A percentile compares a stretch with the other conserved stretches of the same genome.
phyloP scores from a whole-genome alignment of 805 yeast species.

The Cyberlindnera euphorbiiphila region DNA sequence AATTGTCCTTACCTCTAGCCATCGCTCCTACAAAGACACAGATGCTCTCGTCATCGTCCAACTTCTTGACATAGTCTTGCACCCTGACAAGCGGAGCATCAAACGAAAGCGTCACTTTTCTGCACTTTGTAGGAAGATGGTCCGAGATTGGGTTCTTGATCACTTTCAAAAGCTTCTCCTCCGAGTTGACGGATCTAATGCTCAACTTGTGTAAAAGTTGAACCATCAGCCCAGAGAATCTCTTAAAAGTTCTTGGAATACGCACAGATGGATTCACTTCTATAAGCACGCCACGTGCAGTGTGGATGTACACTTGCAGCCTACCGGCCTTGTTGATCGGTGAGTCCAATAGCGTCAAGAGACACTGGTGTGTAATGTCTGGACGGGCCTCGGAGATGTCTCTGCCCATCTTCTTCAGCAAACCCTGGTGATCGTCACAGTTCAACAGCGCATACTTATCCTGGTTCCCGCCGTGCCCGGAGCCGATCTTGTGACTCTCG shows the following conservation, averaged over 20 bases:
- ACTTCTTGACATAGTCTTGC: constrained; percentile 74
- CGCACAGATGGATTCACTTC: constrained; percentile 96
- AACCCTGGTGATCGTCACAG: constrained; percentile 98
- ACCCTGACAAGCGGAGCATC: constrained; percentile 88
- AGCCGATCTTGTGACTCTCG: constrained; percentile 87
- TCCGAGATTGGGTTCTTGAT: constrained; percentile 97
- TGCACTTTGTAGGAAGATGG: constrained; percentile 93
- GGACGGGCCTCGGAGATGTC: constrained; percentile 98
- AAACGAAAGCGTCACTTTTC: constrained; percentile 85
- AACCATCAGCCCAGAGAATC: constrained; percentile 97
- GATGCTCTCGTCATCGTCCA: constrained; percentile 86
- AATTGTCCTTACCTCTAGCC: constrained; percentile 97
- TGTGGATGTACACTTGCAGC: constrained; percentile 93
- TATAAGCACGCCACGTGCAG: constrained; percentile 89
- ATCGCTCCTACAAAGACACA: constrained; percentile 99
- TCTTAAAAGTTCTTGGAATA: constrained; percentile 96
- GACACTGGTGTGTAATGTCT: constrained; percentile 98
- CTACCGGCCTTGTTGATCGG: constrained; percentile 97
- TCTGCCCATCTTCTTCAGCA: constrained; percentile 91
- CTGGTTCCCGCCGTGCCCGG: constrained; percentile 67
- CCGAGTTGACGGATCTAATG: constrained; percentile 91
- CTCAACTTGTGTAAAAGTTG: constrained; percentile 89
- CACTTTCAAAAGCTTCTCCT: constrained; percentile 88
- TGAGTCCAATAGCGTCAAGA: constrained; percentile 89
- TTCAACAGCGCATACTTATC: constrained; percentile 91